Evolutionary conservation across 2,329 filamentous ascomycete species (phyloP).

Genomic region (Penicillium sp.): DNA sequence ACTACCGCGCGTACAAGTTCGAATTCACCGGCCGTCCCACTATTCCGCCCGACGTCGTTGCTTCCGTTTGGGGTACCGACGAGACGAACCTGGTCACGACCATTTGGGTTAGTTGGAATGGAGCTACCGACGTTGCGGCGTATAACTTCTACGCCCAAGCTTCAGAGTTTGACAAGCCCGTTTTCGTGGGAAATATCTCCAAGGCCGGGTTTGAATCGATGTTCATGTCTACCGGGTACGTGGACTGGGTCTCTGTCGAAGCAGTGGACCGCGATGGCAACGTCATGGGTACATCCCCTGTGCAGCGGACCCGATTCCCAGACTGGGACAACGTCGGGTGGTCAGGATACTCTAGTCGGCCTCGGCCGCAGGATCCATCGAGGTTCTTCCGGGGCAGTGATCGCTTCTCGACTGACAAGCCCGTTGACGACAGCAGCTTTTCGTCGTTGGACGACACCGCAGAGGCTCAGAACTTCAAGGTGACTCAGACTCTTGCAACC

Average conservation of each 20-base stretch:
- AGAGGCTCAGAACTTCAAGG: slow-evolving; percentile 18
- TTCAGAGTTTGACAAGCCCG: slow-evolving; percentile 19
- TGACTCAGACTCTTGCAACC: slow-evolving; percentile 14
- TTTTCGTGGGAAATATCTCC: slow-evolving; percentile 17
- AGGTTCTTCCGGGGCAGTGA: slow-evolving; percentile 2
- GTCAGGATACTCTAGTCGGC: slow-evolving; percentile 9
- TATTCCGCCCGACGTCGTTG: slow-evolving; percentile 30
- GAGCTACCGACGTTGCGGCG: slow-evolving; percentile 37
- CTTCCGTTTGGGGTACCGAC: slow-evolving; percentile 29
- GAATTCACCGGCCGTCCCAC: slow-evolving; percentile 34
- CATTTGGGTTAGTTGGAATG: slow-evolving; percentile 38
- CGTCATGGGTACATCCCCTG: slow-evolving; percentile 14
- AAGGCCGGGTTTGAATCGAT: slow-evolving; percentile 23
- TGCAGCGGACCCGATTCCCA: slow-evolving; percentile 19
- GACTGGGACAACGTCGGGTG: slow-evolving; percentile 19
- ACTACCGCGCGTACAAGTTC: slow-evolving; percentile 42
- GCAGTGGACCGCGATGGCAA: slow-evolving; percentile 19
- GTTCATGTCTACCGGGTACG: slow-evolving; percentile 21
- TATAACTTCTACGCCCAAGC: slow-evolving; percentile 37
- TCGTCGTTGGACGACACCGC: slow-evolving; percentile 3
- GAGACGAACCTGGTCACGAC: slow-evolving; percentile 27
- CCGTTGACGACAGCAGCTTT: background rate
- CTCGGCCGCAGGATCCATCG: slow-evolving; percentile 16
- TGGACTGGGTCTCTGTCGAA: slow-evolving; percentile 23
- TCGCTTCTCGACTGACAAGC: background rate